These are phyloP conservation scores for Metroxylon sagu DNA, from an alignment of 176 grass and related monocot genomes.

Conservation along the genomic window DNA sequence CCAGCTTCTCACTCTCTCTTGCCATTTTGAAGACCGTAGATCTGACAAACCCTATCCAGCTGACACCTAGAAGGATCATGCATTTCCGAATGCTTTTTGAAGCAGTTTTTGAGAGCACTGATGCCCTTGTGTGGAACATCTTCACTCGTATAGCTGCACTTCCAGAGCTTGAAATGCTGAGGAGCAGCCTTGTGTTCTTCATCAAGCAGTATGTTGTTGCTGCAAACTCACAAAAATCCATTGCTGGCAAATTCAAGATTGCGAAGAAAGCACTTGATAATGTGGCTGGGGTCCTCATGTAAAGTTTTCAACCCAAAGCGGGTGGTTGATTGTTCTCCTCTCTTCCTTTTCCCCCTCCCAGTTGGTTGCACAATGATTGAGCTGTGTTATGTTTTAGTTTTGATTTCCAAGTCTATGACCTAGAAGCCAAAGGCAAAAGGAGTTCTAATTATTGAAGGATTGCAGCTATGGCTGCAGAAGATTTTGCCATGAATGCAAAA, in stretches of 20 bases:
- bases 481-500: too few species aligned
- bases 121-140: conserved; percentile 57
- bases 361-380: too few species aligned
- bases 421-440: too few species aligned
- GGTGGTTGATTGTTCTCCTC: too few species aligned
- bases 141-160: conserved; percentile 62
- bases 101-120: conserved; percentile 48
- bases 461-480: too few species aligned
- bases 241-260: conserved; percentile 56
- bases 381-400: too few species aligned
- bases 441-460: too few species aligned
- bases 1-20: conserved; percentile 65
- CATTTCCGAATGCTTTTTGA: conserved; percentile 79
- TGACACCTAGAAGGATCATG: conserved; percentile 47
- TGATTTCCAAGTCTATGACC: too few species aligned
- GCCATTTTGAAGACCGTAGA: conserved; percentile 62
- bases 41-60: conserved; percentile 44
- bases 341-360: too few species aligned
- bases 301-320: neutral
- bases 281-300: conserved; percentile 66
- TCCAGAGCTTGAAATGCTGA: conserved; percentile 56
- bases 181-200: conserved; percentile 52
- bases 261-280: conserved; percentile 75
- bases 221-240: conserved; percentile 19
- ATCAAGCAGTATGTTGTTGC: conserved; percentile 60